A percentile compares a stretch with the other conserved stretches of the same genome.
phyloP scores from a whole-genome alignment of 1,139 yeast species.

The Candida dubliniensis region DNA sequence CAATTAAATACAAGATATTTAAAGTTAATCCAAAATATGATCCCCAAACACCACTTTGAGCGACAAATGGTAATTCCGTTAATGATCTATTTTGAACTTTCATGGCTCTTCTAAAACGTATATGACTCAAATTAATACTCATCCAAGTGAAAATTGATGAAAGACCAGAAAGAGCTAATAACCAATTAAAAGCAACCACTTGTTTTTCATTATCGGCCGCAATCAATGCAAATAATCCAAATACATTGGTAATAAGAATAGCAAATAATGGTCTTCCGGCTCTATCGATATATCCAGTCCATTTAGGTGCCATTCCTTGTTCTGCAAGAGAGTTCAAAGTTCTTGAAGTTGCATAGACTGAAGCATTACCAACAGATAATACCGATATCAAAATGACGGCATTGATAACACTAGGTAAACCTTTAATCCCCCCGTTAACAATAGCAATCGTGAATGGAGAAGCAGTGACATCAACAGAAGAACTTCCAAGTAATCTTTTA shows the following conservation, averaged over 20 bases:
- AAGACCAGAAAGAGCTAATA: conserved; percentile 38
- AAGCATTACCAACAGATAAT: conserved; percentile 45
- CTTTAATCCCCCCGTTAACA: conserved; percentile 50
- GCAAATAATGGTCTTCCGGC: conserved; percentile 46
- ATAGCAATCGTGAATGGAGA: conserved; percentile 41
- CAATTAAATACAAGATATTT: conserved; percentile 32
- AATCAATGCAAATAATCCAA: conserved; percentile 42
- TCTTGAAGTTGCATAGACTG: conserved; percentile 47
- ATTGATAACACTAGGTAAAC: conserved; percentile 46
- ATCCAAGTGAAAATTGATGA: conserved; percentile 39
- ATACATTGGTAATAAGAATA: conserved; percentile 33
- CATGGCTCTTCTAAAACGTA: conserved; percentile 41
- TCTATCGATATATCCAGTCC: conserved; percentile 40
- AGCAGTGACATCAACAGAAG: conserved; percentile 23
- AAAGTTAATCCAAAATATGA: conserved; percentile 29
- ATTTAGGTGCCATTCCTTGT: conserved; percentile 45
- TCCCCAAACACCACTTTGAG: conserved; percentile 41
- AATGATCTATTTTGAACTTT: conserved; percentile 28
- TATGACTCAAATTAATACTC: conserved; percentile 32
- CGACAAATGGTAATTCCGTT: conserved; percentile 38
- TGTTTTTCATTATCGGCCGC: conserved; percentile 38
- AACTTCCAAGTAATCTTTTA: conserved; percentile 31
- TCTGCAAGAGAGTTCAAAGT: conserved; percentile 42
- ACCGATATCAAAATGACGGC: conserved; percentile 44
- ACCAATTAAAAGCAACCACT: conserved; percentile 36